Evolutionary conservation across 305 asterid species (phyloP), one percentile per base, ranked within the genome.

Genomic region (Solanum hybrid): DNA sequence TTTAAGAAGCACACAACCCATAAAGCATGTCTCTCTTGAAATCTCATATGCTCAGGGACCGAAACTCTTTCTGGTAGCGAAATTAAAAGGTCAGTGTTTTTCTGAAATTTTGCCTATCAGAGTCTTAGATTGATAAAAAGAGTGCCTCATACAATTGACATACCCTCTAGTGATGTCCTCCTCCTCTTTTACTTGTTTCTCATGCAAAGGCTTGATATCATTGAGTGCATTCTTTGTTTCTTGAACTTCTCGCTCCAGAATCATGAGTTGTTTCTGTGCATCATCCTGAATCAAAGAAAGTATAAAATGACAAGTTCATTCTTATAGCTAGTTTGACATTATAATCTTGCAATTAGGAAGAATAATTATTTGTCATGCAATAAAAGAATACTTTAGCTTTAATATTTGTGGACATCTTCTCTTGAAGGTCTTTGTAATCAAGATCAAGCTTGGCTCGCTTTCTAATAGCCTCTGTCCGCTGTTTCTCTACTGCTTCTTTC

Each of bases 381-480:
- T 86, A 91, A 90, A 27, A 61, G 41, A 76, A 15, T 90, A 97
- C 99, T 99, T 96, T 95, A 31, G 98, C 95, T 94, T 92, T 97
- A 78, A 90, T 89, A 93, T 93, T 97, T 41, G 92, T 92, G 89
- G 93, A 93, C 89, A 97, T 97, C 93, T 93, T 97, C 90, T 97
- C 99, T 61, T 93, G 95, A 92, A 96, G 93, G 88, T 97, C 99
- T 87, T 95, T 96, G 91, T 93, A 95, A 93, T 97, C 99, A 92
- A 96, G 98, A 92, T 97, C 99, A 88, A 97, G 95, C 91, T 96
- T 94, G 70, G 99, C 97, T 89, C 97, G 98, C 92, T 94, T 96
- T 92, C 94, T 94, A 68, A 97, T 95, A 88, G 98, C 98, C 92
- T 94, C 99, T 51, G 94, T 95, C 89, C 94, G 94, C 90, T 96